Base-by-base conservation (phyloP, 805 yeast species). In the Lachancea lanzarotensis region DNA sequence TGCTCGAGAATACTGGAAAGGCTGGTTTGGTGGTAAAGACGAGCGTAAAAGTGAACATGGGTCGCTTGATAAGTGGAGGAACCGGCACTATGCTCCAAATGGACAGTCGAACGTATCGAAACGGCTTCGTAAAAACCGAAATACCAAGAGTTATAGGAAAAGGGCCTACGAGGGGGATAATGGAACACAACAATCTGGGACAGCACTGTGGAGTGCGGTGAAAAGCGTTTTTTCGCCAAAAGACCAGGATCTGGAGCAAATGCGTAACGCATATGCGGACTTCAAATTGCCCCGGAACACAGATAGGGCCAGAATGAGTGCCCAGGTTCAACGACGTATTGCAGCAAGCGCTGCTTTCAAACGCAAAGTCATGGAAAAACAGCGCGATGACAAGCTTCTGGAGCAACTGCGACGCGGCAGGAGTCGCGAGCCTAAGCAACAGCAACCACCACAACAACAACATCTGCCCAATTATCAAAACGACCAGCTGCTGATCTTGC, bases 321-420 rank as follows among this genome's bases (percentile, higher is more conserved):
- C 46, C 3, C 43, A 44, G 20, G 40, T 47, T 3, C 43, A 47
- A 34, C 36, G 45, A 16, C 35, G 58, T 31, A 56, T 61, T 15
- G 50, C 51, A 11, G 51, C 52, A 29, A 62, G 62, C 40, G 58
- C 57, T 26, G 63, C 60, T 1, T 57, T 63, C 38, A 57, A 57
- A 45, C 47, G 52, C 27, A 61, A 57, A 36, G 32, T 62, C 25
- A 31, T 48, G 7, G 65, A 62, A 37, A 47, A 53, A 31, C 50
- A 60, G 42, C 59, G 61, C 38, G 65, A 62, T 33, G 58, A 56
- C 37, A 33, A 45, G 27, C 52, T 56, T 48, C 41, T 60, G 37
- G 51, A 53, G 8, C 57, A 58, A 44, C 42, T 62, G 33, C 45
- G 58, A 35, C 51, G 56, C 10, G 56, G 57, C 3, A 49, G 62